These are phyloP conservation scores for Tuber brumale DNA, from an alignment of 495 filamentous ascomycete genomes.

Conservation along the genomic window DNA sequence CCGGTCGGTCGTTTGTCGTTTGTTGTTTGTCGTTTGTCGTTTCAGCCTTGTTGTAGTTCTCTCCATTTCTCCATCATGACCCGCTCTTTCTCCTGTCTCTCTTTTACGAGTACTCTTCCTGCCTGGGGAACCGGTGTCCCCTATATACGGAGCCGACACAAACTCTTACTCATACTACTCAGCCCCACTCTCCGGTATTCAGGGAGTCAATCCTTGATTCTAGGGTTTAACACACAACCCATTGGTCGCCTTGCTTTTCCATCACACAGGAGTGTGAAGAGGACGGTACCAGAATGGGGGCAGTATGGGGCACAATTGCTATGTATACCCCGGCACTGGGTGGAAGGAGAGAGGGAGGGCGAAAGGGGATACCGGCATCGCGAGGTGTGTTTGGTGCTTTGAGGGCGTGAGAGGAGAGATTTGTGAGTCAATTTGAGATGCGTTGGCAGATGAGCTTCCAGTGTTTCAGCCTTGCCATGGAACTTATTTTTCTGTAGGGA, in stretches of 20 bases:
- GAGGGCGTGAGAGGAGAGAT: background rate
- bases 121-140: background rate
- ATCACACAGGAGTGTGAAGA: background rate
- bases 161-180: background rate
- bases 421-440: constrained; percentile 5
- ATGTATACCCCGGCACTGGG: background rate
- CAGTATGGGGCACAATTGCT: background rate
- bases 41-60: background rate
- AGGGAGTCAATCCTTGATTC: background rate
- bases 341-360: background rate
- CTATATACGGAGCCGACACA: background rate
- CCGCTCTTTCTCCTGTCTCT: background rate
- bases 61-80: background rate
- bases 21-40: background rate
- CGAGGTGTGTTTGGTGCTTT: background rate
- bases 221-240: background rate
- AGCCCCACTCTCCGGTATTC: background rate
- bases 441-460: background rate
- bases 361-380: background rate
- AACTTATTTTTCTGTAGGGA: background rate
- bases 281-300: background rate
- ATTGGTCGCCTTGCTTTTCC: background rate
- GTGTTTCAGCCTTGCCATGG: background rate
- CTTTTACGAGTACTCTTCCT: too few relatives aligned
- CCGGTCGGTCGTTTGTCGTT: background rate